A percentile compares a stretch with the other conserved stretches of the same genome.
These are phyloP conservation scores for Calocera viscosa DNA, from an alignment of 768 basidiomycete genomes.

Conservation along the genomic window DNA sequence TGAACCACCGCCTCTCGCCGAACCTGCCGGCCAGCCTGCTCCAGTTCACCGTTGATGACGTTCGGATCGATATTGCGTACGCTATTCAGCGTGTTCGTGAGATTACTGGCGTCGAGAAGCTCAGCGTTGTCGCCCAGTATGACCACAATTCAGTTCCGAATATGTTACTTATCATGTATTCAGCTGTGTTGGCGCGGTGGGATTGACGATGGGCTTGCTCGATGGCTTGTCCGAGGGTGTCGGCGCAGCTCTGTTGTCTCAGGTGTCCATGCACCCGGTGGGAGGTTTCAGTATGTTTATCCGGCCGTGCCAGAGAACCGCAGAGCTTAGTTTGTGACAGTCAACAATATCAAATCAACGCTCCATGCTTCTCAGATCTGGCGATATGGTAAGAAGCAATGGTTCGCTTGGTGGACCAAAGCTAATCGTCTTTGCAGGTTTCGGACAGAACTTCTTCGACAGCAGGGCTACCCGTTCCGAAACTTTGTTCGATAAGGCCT, in stretches of 20 bases:
- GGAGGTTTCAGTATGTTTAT: neutral
- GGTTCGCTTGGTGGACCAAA: neutral
- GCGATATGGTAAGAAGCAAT: neutral
- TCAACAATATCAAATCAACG: slow-evolving; percentile 2
- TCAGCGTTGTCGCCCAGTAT: slow-evolving; percentile 2
- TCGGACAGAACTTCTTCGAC: slow-evolving; percentile 1
- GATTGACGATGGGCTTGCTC: neutral
- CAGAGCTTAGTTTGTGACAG: neutral
- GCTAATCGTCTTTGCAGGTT: neutral
- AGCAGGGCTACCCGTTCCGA: neutral
- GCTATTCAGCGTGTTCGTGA: neutral
- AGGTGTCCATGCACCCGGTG: slow-evolving; percentile 11
- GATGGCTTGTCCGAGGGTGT: slow-evolving; percentile 3
- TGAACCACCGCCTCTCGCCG: neutral
- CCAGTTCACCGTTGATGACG: neutral
- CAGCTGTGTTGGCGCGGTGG: slow-evolving; percentile 5
- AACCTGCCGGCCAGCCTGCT: neutral
- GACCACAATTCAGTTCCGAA: neutral
- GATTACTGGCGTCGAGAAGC: neutral
- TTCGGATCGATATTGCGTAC: neutral
- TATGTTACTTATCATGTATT: neutral
- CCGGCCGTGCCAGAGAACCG: neutral
- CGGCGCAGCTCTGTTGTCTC: neutral
- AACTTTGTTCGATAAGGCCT: neutral
- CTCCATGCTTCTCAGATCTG: neutral